Conservation (phyloP, 2,329 filamentous ascomycete genomes). For the Colletotrichum ledebouriae region DNA sequence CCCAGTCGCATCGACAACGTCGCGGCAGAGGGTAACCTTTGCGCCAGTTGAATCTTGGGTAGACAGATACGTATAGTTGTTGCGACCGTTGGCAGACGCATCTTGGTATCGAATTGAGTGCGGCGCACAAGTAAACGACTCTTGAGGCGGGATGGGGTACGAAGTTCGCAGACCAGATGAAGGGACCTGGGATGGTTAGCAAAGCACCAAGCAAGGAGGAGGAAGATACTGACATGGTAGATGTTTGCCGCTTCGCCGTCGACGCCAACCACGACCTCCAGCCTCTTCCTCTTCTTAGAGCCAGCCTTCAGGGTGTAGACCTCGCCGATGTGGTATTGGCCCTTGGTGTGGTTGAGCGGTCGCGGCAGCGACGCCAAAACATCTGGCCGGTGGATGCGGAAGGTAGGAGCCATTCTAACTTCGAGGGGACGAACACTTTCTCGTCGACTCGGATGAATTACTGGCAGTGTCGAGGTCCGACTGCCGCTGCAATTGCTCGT, state of each 20-base stretch:
- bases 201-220: background rate
- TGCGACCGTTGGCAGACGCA: constrained; percentile 61
- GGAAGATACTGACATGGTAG: constrained; percentile 68
- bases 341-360: constrained; percentile 64
- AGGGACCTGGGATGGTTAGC: constrained; percentile 63
- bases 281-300: constrained; percentile 72
- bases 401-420: constrained; percentile 67
- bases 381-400: constrained; percentile 75
- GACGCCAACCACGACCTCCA: constrained; percentile 73
- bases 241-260: constrained; percentile 76
- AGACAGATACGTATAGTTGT: constrained; percentile 73
- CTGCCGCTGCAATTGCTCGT: constrained; percentile 37
- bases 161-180: constrained; percentile 74
- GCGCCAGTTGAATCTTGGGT: constrained; percentile 62
- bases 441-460: background rate
- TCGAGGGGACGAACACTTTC: constrained; percentile 5
- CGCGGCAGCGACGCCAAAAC: constrained; percentile 71
- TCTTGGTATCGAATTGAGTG: constrained; percentile 69
- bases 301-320: constrained; percentile 71
- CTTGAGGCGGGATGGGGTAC: constrained; percentile 75
- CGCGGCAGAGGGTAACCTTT: constrained; percentile 71
- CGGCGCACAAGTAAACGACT: constrained; percentile 72
- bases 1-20: constrained; percentile 64
- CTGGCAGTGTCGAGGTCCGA: constrained; percentile 11
- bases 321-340: constrained; percentile 69